Evolutionary conservation across 495 filamentous ascomycete genomes (phyloP).

Genomic region (Penicillium argentinense): DNA sequence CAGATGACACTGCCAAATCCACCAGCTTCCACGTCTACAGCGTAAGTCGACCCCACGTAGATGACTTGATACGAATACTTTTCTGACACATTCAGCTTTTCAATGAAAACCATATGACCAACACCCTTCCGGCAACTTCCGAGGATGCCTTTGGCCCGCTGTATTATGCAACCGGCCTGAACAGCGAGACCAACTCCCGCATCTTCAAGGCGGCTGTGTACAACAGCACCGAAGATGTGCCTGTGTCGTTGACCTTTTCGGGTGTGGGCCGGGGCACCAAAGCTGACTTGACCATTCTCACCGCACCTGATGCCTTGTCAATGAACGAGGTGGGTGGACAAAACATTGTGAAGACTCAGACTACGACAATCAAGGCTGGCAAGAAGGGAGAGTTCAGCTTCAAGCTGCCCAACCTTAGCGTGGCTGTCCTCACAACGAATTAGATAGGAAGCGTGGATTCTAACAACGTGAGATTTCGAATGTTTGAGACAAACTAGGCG

Average conservation of each 20-base stretch:
- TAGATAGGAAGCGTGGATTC: neutral
- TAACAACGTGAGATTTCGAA: too few species aligned
- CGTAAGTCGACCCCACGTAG: slow-evolving; percentile 24
- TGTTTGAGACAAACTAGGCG: too few species aligned
- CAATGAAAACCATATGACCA: slow-evolving; percentile 38
- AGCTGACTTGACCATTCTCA: slow-evolving; percentile 59
- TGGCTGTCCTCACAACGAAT: slow-evolving; percentile 47
- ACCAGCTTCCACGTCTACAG: slow-evolving; percentile 43
- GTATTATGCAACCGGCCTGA: slow-evolving; percentile 41
- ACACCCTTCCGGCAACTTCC: slow-evolving; percentile 44
- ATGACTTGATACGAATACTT: neutral
- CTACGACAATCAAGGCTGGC: slow-evolving; percentile 42
- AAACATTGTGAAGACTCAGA: slow-evolving; percentile 46
- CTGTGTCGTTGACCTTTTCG: slow-evolving; percentile 55
- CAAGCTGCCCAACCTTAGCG: slow-evolving; percentile 48
- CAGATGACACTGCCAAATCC: slow-evolving; percentile 36
- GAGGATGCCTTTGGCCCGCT: slow-evolving; percentile 40
- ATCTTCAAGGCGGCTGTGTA: slow-evolving; percentile 67
- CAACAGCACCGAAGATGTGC: slow-evolving; percentile 54
- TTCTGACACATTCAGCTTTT: slow-evolving; percentile 38
- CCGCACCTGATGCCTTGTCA: slow-evolving; percentile 42
- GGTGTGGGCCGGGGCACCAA: slow-evolving; percentile 43
- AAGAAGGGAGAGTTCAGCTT: slow-evolving; percentile 48
- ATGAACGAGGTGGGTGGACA: slow-evolving; percentile 41
- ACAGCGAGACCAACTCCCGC: slow-evolving; percentile 34